Conservation (phyloP, 73 alveolate genomes). For the Loxodes magnus region DNA sequence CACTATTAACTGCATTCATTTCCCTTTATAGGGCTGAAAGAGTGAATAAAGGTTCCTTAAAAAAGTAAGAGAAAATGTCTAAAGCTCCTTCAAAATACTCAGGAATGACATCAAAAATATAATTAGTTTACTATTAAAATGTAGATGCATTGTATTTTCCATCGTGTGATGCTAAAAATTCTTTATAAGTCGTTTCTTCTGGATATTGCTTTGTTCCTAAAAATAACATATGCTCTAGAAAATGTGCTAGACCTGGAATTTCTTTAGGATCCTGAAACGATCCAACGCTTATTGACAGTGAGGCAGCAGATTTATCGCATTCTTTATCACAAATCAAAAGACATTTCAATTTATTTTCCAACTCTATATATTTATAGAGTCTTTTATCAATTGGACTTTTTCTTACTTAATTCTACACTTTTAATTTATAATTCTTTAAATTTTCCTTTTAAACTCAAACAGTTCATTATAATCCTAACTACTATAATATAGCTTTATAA, state of each 20-base stretch:
- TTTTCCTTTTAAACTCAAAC: too few species aligned
- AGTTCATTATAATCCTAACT: too few species aligned
- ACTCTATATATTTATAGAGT: conserved; percentile 11
- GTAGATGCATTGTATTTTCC: conserved; percentile 83
- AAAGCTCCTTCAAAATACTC: conserved; percentile 48
- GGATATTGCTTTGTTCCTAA: conserved; percentile 72
- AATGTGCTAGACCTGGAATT: conserved; percentile 87
- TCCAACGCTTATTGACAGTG: conserved; percentile 56
- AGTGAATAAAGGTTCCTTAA: conserved; percentile 50
- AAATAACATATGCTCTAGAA: conserved; percentile 89
- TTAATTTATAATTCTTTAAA: too few species aligned
- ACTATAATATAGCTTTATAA: too few species aligned
- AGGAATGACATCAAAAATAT: conserved; percentile 32
- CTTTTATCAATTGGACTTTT: too few species aligned
- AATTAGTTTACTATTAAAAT: conserved; percentile 48
- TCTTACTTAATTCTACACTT: too few species aligned
- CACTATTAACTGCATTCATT: conserved; percentile 91
- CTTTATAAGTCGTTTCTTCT: conserved; percentile 32
- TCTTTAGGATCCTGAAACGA: conserved; percentile 29
- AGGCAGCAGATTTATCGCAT: conserved; percentile 55
- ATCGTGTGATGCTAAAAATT: conserved; percentile 48
- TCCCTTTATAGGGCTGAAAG: conserved; percentile 73
- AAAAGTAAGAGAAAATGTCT: conserved; percentile 62
- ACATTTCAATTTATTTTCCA: conserved; percentile 41
- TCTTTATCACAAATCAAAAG: conserved; percentile 40